These are phyloP conservation scores for Cicer yamashitae DNA, from an alignment of 306 rosid species.

Conservation along the genomic window DNA sequence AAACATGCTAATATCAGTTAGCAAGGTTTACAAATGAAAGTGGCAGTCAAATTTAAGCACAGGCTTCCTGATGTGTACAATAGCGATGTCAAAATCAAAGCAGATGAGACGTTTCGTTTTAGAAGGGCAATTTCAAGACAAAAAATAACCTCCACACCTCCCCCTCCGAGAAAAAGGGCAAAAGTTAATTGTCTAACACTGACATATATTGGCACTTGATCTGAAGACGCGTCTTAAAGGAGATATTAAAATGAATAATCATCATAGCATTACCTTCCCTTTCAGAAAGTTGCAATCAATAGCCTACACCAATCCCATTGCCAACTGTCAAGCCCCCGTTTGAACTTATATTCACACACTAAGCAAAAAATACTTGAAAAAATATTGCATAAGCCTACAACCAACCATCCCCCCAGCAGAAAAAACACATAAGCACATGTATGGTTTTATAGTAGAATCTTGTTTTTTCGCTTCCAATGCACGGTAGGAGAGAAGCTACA, in stretches of 20 bases:
- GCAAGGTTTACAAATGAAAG: not conserved
- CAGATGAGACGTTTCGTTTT: not conserved
- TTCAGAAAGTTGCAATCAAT: constrained; percentile 36
- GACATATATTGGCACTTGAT: constrained; percentile 18
- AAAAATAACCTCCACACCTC: not conserved
- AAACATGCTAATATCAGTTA: not conserved
- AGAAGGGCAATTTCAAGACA: constrained; percentile 5
- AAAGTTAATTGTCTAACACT: not conserved
- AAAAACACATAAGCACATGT: not conserved
- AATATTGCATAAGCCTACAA: constrained; percentile 9
- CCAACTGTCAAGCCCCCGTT: not conserved
- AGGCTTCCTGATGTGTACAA: not conserved
- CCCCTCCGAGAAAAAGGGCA: not conserved
- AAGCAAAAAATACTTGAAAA: not conserved
- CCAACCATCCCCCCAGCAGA: not conserved
- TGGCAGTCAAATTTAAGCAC: not conserved
- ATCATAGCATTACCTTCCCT: constrained; percentile 27
- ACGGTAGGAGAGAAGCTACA: too few relatives aligned
- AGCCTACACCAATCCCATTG: constrained; percentile 8
- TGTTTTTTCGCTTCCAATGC: too few relatives aligned
- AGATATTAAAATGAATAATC: constrained; percentile 26
- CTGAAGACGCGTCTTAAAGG: constrained; percentile 14
- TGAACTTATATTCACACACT: constrained; percentile 28
- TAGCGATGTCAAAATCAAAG: constrained; percentile 16
- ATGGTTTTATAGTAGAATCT: too few relatives aligned